These are phyloP conservation scores for Backusella luteola DNA, from an alignment of 192 early-diverging fungal species.

Conservation along the genomic window DNA sequence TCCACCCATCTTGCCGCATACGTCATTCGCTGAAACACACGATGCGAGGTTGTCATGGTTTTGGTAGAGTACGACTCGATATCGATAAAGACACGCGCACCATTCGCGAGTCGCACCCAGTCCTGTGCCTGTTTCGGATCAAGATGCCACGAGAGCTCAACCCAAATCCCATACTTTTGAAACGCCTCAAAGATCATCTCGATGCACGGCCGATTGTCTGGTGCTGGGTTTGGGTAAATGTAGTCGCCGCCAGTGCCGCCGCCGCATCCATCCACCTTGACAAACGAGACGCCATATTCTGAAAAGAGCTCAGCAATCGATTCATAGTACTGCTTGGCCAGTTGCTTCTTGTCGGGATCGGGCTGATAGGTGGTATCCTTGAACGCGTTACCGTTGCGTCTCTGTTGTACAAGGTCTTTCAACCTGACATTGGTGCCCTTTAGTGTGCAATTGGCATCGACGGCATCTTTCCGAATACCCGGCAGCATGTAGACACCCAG, in stretches of 20 bases:
- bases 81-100: slow-evolving; percentile 30
- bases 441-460: not conserved
- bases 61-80: slow-evolving; percentile 33
- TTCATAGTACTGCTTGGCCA: slow-evolving; percentile 21
- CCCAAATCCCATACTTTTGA: slow-evolving; percentile 26
- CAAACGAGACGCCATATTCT: slow-evolving; percentile 28
- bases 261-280: slow-evolving; percentile 34
- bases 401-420: not conserved
- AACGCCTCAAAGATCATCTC: slow-evolving; percentile 17
- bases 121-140: slow-evolving; percentile 20
- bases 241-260: slow-evolving; percentile 25
- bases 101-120: slow-evolving; percentile 17
- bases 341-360: slow-evolving; percentile 7
- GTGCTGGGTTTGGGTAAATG: slow-evolving; percentile 24
- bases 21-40: slow-evolving; percentile 27
- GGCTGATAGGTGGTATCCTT: slow-evolving; percentile 23
- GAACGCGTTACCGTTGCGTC: slow-evolving; percentile 24
- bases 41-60: slow-evolving; percentile 19
- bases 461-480: slow-evolving; percentile 29
- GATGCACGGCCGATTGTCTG: slow-evolving; percentile 26
- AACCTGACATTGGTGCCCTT: not conserved
- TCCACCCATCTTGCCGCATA: slow-evolving; percentile 22
- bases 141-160: slow-evolving; percentile 32
- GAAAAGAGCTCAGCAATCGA: slow-evolving; percentile 31
- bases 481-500: slow-evolving; percentile 30